These are phyloP conservation scores for Parafenestella ontariensis DNA, from an alignment of 2,329 filamentous ascomycete genomes.

Conservation along the genomic window DNA sequence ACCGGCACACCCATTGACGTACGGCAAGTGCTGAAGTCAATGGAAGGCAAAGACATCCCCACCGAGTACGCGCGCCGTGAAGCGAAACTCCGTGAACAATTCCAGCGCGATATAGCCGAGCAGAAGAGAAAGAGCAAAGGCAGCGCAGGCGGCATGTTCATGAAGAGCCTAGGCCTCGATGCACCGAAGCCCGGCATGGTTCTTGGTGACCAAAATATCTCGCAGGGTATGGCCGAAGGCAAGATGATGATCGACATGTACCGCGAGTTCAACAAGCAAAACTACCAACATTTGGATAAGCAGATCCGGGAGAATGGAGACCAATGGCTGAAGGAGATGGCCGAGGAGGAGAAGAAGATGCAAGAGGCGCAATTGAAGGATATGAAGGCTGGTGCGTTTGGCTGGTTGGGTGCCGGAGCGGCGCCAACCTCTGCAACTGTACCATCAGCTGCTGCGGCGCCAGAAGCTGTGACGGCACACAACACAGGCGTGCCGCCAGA, in stretches of 20 bases:
- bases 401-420: slow-evolving; percentile 34
- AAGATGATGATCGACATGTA: slow-evolving; percentile 98
- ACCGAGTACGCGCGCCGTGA: slow-evolving; percentile 89
- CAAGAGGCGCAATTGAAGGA: slow-evolving; percentile 90
- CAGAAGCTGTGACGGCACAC: slow-evolving; percentile 24
- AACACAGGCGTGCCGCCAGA: slow-evolving; percentile 15
- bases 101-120: slow-evolving; percentile 76
- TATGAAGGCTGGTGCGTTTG: slow-evolving; percentile 69
- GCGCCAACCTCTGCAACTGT: slow-evolving; percentile 17
- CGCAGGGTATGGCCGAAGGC: slow-evolving; percentile 83
- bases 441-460: slow-evolving; percentile 22
- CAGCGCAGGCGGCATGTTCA: slow-evolving; percentile 72
- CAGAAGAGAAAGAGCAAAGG: slow-evolving; percentile 68
- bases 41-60: slow-evolving; percentile 88
- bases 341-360: slow-evolving; percentile 83
- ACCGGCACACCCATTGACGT: slow-evolving; percentile 76
- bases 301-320: slow-evolving; percentile 93
- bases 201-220: slow-evolving; percentile 61
- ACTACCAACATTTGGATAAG: slow-evolving; percentile 87
- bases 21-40: slow-evolving; percentile 83
- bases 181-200: slow-evolving; percentile 63
- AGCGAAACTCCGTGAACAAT: slow-evolving; percentile 82
- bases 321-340: slow-evolving; percentile 95
- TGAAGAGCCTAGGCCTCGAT: slow-evolving; percentile 79
- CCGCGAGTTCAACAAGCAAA: slow-evolving; percentile 86